Evolutionary conservation across 148 eudicot species (phyloP), one percentile per base, ranked within the genome.

Genomic region (Vaccinium vitisidaea): DNA sequence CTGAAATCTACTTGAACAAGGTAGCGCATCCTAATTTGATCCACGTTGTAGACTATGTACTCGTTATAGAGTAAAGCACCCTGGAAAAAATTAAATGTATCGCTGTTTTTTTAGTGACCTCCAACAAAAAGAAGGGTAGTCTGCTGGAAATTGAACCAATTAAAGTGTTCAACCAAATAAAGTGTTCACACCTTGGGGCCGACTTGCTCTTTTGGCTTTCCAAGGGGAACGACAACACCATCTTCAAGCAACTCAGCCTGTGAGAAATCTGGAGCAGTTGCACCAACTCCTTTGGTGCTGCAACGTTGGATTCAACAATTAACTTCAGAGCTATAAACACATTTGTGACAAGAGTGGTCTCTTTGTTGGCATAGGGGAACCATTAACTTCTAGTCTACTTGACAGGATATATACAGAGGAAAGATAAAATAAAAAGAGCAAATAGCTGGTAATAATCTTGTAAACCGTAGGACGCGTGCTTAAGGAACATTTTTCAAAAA

Each of bases 261-360:
- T 3, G 93, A 91, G 59, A 86, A 76, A 90, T 95, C 92, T 67
- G 98, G 98, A 73, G 94, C 94, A 53, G 98, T 95, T 52, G 85
- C 61, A 55, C 99, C 99, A 82, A 97, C 94, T 89, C 99, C 99
- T 92, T 97, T 97, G 16, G 99, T 95, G 89, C 99, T 97, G 95
- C 89, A 63, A 53, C 36, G 56, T 81, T 63, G 43, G 25, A 11
- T 43, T 80, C 63, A 16, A 80, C 80, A 30, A 43, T 84, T 59
- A 59, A 54, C 50, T 53, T 59, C 13, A 53, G 23, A 30, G 32
- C 27, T 67, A 11, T 80, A 56, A 73, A 43, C 13, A 25, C 9
- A 18, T 74, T 75, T 23, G 54, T 2, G 1, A 49, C 73, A 83
- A 75, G 39, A 13, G 32, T 63, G 18, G 32, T 6, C 53, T 59